Percentiles rank a stretch among this genome's conserved stretches.
Conservation (phyloP, 805 yeast genomes). For the Metschnikowia aberdeeniae region DNA sequence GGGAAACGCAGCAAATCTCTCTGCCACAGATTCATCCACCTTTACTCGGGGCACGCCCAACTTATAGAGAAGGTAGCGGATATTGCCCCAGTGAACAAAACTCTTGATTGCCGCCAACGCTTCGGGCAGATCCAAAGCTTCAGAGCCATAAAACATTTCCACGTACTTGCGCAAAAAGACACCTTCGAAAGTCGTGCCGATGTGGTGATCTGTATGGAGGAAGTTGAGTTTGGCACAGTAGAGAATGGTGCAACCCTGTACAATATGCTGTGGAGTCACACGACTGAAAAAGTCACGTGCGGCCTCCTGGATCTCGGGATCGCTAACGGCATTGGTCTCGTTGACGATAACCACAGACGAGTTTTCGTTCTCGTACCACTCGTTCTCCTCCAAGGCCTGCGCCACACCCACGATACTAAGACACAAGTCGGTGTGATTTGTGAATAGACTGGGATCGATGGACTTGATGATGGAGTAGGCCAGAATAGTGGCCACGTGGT, state of each 20-base stretch:
- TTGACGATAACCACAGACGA: constrained; percentile 37
- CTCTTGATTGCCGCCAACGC: constrained; percentile 47
- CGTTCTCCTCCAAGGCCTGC: constrained; percentile 42
- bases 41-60: constrained; percentile 37
- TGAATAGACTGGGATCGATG: constrained; percentile 30
- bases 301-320: constrained; percentile 8
- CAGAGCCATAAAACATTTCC: constrained; percentile 36
- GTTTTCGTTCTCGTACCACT: constrained; percentile 48
- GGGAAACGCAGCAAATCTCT: constrained; percentile 39
- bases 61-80: constrained; percentile 43
- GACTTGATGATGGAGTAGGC: constrained; percentile 40
- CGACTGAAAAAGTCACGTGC: constrained; percentile 29
- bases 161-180: constrained; percentile 37
- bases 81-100: constrained; percentile 54
- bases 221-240: constrained; percentile 48
- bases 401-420: constrained; percentile 48
- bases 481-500: constrained; percentile 37
- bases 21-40: constrained; percentile 25
- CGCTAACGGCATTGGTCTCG: constrained; percentile 24
- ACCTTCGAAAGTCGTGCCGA: constrained; percentile 49
- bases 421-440: constrained; percentile 39
- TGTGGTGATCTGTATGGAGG: constrained; percentile 54
- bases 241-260: constrained; percentile 40
- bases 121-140: constrained; percentile 35
- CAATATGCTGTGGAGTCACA: constrained; percentile 33